Percentiles rank a stretch among this genome's conserved stretches.
Conservation (phyloP, 108 stramenopile species). For the Nannochloropsis oceanica region DNA sequence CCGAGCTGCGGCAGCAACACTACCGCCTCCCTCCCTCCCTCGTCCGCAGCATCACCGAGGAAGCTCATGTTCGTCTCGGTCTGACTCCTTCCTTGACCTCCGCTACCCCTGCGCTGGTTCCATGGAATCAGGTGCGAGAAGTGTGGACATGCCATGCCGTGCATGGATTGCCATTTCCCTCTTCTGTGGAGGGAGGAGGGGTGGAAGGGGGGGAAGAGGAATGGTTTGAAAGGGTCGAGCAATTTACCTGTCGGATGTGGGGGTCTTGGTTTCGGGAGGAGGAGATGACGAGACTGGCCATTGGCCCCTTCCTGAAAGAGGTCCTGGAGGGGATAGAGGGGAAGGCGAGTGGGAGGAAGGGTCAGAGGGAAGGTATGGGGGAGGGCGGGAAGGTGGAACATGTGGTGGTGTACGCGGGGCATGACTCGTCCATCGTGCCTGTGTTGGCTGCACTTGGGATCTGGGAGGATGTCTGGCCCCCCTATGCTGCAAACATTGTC, state of each 20-base stretch:
- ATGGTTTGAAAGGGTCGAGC: not conserved
- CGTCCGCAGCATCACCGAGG: not conserved
- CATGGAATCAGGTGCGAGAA: constrained; percentile 11
- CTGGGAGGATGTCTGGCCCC: constrained; percentile 26
- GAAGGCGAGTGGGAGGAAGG: constrained; percentile 3
- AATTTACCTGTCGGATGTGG: constrained; percentile 17
- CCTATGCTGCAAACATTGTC: not conserved
- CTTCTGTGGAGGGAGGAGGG: not conserved
- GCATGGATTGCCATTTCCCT: constrained; percentile 5
- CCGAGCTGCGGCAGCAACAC: not conserved
- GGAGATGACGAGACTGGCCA: constrained; percentile 3
- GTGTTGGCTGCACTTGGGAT: constrained; percentile 15
- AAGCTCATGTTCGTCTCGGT: not conserved
- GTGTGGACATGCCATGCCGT: constrained; percentile 16
- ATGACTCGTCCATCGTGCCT: constrained; percentile 17
- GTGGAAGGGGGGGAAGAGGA: not conserved
- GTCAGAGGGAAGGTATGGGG: constrained; percentile 1
- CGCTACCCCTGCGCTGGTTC: not conserved
- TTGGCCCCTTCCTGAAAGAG: constrained; percentile 16
- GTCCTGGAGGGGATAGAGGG: constrained; percentile 1
- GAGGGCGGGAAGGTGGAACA: not conserved
- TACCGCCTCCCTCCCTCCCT: not conserved
- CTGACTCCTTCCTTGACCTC: not conserved
- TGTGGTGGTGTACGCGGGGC: constrained; percentile 3
- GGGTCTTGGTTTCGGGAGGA: constrained; percentile 4